Evolutionary conservation across 345 rosid species (phyloP).

Genomic region (Trapa incisa): DNA sequence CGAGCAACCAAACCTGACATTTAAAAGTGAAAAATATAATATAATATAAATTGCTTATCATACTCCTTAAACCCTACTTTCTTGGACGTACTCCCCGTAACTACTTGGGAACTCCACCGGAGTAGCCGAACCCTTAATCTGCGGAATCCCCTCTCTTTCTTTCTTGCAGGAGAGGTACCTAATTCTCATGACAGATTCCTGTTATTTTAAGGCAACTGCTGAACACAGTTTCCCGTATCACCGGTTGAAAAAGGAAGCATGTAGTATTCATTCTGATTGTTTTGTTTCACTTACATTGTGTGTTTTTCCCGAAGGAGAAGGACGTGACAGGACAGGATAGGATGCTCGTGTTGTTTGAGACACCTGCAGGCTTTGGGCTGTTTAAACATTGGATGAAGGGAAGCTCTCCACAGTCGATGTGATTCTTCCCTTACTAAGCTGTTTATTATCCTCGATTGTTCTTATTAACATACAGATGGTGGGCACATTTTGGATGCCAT

Average conservation of each 20-base stretch:
- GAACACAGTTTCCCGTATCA: no score
- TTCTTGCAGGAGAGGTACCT: neutral
- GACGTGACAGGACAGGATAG: neutral
- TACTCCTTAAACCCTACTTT: no score
- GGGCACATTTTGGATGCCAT: neutral
- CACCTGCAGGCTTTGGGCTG: conserved; percentile 66
- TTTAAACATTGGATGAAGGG: conserved; percentile 57
- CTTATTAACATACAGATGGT: neutral
- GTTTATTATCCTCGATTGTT: neutral
- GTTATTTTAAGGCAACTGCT: neutral
- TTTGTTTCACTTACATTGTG: neutral
- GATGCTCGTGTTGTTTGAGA: conserved; percentile 60
- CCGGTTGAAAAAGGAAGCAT: neutral
- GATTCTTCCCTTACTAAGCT: neutral
- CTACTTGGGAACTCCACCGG: no score
- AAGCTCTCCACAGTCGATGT: conserved; percentile 69
- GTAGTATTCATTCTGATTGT: neutral
- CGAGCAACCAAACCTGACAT: no score
- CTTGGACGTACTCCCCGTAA: no score
- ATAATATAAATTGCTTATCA: no score
- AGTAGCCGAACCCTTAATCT: neutral
- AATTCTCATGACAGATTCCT: neutral
- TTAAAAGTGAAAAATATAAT: no score
- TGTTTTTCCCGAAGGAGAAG: neutral
- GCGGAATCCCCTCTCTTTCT: neutral